Conservation (phyloP, 2,329 filamentous ascomycete genomes). For the Ophiocordyceps camponoti-rufipedis region DNA sequence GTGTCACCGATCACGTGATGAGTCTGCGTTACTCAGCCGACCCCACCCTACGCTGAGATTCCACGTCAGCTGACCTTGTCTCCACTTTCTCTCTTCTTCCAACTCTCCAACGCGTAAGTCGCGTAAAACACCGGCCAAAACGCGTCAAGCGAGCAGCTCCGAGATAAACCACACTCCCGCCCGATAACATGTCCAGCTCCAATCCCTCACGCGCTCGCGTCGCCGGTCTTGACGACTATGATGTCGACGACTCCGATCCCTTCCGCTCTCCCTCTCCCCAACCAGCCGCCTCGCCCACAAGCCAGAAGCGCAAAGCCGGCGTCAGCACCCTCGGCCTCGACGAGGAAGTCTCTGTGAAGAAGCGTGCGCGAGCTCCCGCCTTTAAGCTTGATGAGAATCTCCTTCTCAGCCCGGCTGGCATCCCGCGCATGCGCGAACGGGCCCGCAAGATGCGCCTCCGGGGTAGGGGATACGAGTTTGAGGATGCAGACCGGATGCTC, state of each 20-base stretch:
- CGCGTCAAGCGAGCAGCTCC: not conserved
- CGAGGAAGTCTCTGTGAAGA: slow-evolving; percentile 67
- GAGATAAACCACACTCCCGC: not conserved
- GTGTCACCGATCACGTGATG: not conserved
- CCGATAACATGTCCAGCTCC: slow-evolving; percentile 8
- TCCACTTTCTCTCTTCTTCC: too few species aligned
- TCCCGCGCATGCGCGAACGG: slow-evolving; percentile 60
- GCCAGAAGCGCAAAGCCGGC: slow-evolving; percentile 29
- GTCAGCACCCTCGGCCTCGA: slow-evolving; percentile 68
- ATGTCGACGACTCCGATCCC: slow-evolving; percentile 35
- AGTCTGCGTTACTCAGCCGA: not conserved
- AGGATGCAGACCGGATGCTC: slow-evolving; percentile 63
- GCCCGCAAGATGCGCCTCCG: slow-evolving; percentile 62
- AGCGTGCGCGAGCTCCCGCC: slow-evolving; percentile 49
- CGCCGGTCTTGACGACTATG: slow-evolving; percentile 61
- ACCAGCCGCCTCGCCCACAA: not conserved
- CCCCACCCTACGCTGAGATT: too few species aligned
- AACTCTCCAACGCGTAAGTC: too few species aligned
- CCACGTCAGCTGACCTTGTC: too few species aligned
- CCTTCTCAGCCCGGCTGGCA: slow-evolving; percentile 65
- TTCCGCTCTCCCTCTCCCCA: slow-evolving; percentile 25
- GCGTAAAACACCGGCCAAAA: not conserved
- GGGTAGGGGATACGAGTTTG: slow-evolving; percentile 92
- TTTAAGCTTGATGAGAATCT: slow-evolving; percentile 76
- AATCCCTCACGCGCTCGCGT: slow-evolving; percentile 12